phyloP scores from a whole-genome alignment of 2,329 filamentous ascomycete species.

The Diaporthe longicolla region DNA sequence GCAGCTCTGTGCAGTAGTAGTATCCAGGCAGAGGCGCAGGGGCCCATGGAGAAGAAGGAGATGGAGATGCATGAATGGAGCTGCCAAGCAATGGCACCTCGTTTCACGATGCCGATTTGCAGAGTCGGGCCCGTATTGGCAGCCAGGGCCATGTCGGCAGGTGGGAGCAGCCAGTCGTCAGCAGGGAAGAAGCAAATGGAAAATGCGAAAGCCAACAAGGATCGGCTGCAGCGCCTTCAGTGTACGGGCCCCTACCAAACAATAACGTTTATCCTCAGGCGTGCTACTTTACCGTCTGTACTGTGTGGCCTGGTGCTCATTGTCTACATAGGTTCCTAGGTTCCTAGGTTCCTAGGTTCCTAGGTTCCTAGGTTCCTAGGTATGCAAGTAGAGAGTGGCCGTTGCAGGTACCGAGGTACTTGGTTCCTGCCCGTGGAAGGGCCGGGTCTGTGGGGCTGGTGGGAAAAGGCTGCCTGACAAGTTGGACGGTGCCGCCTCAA shows the following conservation, averaged over 20 bases:
- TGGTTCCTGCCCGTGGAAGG: neutral
- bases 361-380: no score
- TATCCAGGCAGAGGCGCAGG: neutral
- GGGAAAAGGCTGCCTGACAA: neutral
- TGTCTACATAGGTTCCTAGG: no score
- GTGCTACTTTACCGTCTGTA: neutral
- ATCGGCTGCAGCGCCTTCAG: neutral
- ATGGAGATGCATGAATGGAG: constrained; percentile 23
- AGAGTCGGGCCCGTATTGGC: constrained; percentile 25
- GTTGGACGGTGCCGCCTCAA: neutral
- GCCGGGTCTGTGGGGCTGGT: neutral
- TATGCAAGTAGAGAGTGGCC: neutral
- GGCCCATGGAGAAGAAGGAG: neutral
- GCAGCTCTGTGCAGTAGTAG: neutral
- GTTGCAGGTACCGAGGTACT: constrained; percentile 7
- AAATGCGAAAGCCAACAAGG: neutral
- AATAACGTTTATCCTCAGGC: neutral
- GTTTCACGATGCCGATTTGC: constrained; percentile 27
- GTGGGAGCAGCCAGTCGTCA: constrained; percentile 13
- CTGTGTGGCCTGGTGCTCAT: neutral
- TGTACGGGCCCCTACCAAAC: no score
- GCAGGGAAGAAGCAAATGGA: constrained; percentile 8
- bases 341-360: no score
- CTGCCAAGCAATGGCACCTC: constrained; percentile 19
- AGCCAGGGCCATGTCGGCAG: constrained; percentile 2